Conservation (phyloP, 805 yeast species). For the Phaffomyces thermotolerans region DNA sequence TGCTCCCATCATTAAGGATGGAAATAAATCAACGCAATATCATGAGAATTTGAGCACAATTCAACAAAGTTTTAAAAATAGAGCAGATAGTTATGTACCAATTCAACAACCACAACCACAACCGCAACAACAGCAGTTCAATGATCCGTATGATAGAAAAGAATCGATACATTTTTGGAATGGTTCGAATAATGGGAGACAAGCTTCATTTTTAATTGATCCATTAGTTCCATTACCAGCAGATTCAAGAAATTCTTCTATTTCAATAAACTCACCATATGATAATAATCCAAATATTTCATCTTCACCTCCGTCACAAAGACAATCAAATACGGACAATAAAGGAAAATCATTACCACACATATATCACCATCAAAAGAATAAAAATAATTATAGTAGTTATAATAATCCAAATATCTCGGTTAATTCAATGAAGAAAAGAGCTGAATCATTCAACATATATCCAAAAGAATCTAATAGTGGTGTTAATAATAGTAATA, state of each 20-base stretch:
- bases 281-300: slow-evolving; percentile 2
- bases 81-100: slow-evolving; percentile 15
- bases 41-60: slow-evolving; percentile 11
- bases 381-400: not conserved
- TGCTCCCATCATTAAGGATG: slow-evolving; percentile 16
- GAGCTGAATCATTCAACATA: slow-evolving; percentile 17
- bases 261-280: not conserved
- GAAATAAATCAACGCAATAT: slow-evolving; percentile 6
- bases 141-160: slow-evolving; percentile 10
- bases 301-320: slow-evolving; percentile 1
- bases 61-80: slow-evolving; percentile 14
- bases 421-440: not conserved
- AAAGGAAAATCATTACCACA: slow-evolving; percentile 11
- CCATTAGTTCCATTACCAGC: slow-evolving; percentile 17
- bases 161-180: slow-evolving; percentile 24
- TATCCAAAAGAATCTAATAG: not conserved
- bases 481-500: not conserved
- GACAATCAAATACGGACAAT: not conserved
- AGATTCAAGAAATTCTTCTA: not conserved
- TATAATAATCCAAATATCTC: too few relatives aligned
- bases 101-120: slow-evolving; percentile 1
- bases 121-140: slow-evolving; percentile 1
- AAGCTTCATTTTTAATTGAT: slow-evolving; percentile 22
- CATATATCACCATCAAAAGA: slow-evolving; percentile 5
- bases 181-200: slow-evolving; percentile 12